Conservation (phyloP, 2,329 filamentous ascomycete species). For the Talaromyces sp. region DNA sequence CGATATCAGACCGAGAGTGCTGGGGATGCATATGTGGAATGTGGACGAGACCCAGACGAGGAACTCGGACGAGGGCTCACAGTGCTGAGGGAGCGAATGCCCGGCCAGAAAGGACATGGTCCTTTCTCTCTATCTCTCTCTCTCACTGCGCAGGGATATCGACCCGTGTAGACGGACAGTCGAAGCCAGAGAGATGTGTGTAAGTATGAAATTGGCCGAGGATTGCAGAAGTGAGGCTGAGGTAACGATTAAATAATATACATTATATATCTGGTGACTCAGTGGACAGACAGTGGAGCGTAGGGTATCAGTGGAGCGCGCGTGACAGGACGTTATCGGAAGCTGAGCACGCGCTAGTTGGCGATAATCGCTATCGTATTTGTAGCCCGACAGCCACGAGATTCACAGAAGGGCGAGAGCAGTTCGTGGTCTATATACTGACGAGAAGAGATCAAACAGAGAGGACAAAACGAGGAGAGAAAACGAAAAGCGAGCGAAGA, state of each 20-base stretch:
- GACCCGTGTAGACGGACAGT: neutral
- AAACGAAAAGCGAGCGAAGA: neutral
- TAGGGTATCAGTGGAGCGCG: neutral
- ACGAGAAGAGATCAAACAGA: neutral
- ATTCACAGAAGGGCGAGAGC: neutral
- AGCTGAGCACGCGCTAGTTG: neutral
- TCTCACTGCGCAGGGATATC: neutral
- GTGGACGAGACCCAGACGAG: conserved; percentile 52
- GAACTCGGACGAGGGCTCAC: conserved; percentile 54
- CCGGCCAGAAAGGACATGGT: conserved; percentile 2
- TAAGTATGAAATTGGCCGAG: neutral
- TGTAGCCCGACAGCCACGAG: neutral
- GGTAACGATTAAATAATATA: neutral
- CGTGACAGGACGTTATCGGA: neutral
- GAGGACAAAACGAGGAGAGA: neutral
- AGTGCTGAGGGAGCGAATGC: conserved; percentile 48
- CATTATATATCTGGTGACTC: neutral
- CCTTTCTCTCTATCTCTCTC: neutral
- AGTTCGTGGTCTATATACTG: neutral
- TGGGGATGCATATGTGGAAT: conserved; percentile 59
- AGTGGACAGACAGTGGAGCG: neutral
- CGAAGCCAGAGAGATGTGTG: neutral
- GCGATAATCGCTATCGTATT: neutral
- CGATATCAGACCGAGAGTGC: conserved; percentile 56
- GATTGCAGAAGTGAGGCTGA: neutral